These are phyloP conservation scores for Sphagnum tenellum DNA, from an alignment of 225 moss, liverwort and hornwort genomes.

Conservation along the genomic window DNA sequence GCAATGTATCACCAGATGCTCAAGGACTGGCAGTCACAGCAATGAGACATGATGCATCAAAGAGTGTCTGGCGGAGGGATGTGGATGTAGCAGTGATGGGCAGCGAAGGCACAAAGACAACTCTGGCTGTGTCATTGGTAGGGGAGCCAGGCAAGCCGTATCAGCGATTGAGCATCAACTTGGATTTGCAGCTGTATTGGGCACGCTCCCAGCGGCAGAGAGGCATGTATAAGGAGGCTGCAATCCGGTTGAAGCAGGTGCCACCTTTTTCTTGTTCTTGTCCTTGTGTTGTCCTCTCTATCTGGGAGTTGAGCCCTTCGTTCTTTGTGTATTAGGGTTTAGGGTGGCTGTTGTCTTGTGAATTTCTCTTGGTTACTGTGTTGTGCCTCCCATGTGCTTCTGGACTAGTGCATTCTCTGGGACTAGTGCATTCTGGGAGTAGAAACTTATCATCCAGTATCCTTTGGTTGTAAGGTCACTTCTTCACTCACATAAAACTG, in stretches of 20 bases:
- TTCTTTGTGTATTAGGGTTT: background rate
- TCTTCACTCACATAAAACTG: background rate
- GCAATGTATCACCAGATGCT: too few species aligned
- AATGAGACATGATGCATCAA: conserved; percentile 3
- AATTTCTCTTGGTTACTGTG: background rate
- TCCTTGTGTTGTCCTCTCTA: too few species aligned
- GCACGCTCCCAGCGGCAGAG: conserved; percentile 56
- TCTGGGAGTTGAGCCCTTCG: background rate
- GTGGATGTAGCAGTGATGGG: conserved; percentile 12
- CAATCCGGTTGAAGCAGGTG: conserved; percentile 59
- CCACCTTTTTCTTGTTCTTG: background rate
- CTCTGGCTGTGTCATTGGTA: conserved; percentile 24
- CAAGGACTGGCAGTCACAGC: background rate
- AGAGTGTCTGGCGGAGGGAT: conserved; percentile 1
- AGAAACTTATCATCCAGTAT: too few species aligned
- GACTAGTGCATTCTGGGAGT: background rate
- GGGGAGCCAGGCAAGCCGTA: conserved; percentile 40
- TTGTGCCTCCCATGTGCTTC: background rate
- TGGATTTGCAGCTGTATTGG: conserved; percentile 73
- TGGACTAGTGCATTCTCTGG: background rate
- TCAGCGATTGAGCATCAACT: conserved; percentile 63
- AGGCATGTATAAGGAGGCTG: conserved; percentile 47
- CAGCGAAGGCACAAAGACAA: conserved; percentile 6
- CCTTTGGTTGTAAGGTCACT: too few species aligned
- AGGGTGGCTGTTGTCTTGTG: background rate